These are phyloP conservation scores for Myriangium duriaei DNA, from an alignment of 2,329 filamentous ascomycete genomes.

Conservation along the genomic window DNA sequence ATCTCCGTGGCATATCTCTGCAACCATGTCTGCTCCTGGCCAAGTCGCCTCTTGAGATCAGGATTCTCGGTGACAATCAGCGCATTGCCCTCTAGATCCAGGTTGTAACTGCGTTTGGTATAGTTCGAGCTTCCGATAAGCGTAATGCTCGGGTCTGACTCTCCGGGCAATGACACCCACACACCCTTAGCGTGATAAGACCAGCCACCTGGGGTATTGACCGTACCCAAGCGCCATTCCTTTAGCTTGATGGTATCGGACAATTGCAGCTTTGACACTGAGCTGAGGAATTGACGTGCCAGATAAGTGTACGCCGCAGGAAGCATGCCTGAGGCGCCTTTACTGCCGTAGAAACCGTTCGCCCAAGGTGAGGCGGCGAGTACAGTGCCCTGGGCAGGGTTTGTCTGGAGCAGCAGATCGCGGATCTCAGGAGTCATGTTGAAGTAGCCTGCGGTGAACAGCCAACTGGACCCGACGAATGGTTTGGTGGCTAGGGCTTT, in stretches of 20 bases:
- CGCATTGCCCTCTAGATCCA: constrained; percentile 83
- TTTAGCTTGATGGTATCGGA: constrained; percentile 56
- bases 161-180: constrained; percentile 63
- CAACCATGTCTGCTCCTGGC: constrained; percentile 67
- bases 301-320: constrained; percentile 88
- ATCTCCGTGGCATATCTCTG: constrained; percentile 59
- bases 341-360: constrained; percentile 87
- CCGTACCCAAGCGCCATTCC: constrained; percentile 77
- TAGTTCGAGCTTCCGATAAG: constrained; percentile 91
- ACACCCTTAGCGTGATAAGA: constrained; percentile 96
- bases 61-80: constrained; percentile 71
- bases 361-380: constrained; percentile 87
- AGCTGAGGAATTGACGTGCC: constrained; percentile 64
- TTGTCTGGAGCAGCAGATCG: constrained; percentile 62
- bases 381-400: constrained; percentile 60
- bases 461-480: constrained; percentile 67
- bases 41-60: constrained; percentile 57
- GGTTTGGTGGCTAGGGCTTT: constrained; percentile 50
- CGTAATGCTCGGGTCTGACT: constrained; percentile 59
- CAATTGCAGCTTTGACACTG: constrained; percentile 40
- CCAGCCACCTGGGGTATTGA: constrained; percentile 75
- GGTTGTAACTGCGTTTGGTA: constrained; percentile 80
- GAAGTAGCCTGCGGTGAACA: constrained; percentile 96
- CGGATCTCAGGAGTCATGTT: constrained; percentile 84
- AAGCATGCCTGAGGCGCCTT: constrained; percentile 77